A percentile compares a stretch with the other conserved stretches of the same genome.
phyloP scores from a whole-genome alignment of 1,139 yeast species.

The Sugiyamaella paludigena region DNA sequence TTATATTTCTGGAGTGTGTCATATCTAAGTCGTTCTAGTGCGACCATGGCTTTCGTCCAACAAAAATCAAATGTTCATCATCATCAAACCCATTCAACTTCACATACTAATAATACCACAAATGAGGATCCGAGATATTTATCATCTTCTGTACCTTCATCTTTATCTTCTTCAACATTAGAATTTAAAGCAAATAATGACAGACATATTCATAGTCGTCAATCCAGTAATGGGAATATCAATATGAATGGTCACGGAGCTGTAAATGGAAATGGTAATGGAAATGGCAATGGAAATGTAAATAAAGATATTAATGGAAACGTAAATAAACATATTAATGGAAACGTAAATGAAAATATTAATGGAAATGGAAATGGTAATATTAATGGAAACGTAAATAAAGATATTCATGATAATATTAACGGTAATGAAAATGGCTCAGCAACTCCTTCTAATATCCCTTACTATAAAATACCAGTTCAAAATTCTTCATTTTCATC shows the following conservation, averaged over 20 bases:
- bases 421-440: not conserved
- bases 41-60: conserved; percentile 13
- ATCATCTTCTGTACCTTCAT: conserved; percentile 10
- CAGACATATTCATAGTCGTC: not conserved
- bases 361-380: no score
- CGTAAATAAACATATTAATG: no score
- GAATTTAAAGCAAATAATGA: conserved; percentile 4
- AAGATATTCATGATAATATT: no score
- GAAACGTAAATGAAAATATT: no score
- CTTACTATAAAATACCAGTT: conserved; percentile 14
- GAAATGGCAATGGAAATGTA: no score
- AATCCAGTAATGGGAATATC: not conserved
- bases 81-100: conserved; percentile 1
- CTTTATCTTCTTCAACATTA: not conserved
- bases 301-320: no score
- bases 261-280: no score
- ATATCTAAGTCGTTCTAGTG: no score
- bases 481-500: conserved; percentile 8
- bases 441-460: not conserved
- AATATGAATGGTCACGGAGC: not conserved
- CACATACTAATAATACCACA: conserved; percentile 6
- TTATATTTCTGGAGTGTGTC: no score
- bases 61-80: conserved; percentile 8
- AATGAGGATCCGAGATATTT: conserved; percentile 10
- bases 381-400: no score